Conservation (phyloP, 2,329 filamentous ascomycete genomes). For the Ophiostoma pallidulum region DNA sequence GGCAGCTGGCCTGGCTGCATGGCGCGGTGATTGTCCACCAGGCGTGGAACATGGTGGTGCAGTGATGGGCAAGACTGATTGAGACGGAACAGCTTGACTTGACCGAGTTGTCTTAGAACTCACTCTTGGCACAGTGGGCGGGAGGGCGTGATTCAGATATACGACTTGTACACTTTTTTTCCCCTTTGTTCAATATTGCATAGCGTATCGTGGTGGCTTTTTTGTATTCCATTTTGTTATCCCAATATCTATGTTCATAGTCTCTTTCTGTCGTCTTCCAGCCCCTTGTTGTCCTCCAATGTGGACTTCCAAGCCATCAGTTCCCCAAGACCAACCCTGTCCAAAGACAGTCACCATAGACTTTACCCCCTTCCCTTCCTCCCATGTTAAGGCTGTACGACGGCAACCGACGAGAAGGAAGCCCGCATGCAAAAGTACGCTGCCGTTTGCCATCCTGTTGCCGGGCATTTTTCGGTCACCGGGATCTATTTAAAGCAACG, state of each 20-base stretch:
- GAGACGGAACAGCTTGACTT: neutral
- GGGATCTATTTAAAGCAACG: neutral
- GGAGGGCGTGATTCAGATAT: neutral
- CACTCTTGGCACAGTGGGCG: too few species aligned
- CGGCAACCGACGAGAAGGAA: neutral
- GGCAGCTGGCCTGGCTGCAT: slow-evolving; percentile 16
- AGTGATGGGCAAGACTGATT: neutral
- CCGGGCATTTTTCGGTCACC: neutral
- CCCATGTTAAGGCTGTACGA: neutral
- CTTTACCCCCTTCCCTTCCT: too few species aligned
- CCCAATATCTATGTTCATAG: neutral
- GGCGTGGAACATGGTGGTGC: slow-evolving; percentile 10
- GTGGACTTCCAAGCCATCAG: too few species aligned
- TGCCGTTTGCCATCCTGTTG: neutral
- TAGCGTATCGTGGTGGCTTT: slow-evolving; percentile 1
- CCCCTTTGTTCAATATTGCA: neutral
- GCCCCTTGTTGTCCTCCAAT: too few species aligned
- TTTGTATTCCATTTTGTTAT: neutral
- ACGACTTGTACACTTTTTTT: neutral
- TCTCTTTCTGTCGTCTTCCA: too few species aligned
- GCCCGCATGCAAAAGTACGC: too few species aligned
- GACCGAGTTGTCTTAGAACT: neutral
- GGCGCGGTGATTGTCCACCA: slow-evolving; percentile 10
- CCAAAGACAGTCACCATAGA: too few species aligned
- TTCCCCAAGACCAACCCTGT: too few species aligned